Percentiles rank a stretch among this genome's conserved stretches.
phyloP scores from a whole-genome alignment of 495 filamentous ascomycete species.

The Lasiosphaeria ovina region DNA sequence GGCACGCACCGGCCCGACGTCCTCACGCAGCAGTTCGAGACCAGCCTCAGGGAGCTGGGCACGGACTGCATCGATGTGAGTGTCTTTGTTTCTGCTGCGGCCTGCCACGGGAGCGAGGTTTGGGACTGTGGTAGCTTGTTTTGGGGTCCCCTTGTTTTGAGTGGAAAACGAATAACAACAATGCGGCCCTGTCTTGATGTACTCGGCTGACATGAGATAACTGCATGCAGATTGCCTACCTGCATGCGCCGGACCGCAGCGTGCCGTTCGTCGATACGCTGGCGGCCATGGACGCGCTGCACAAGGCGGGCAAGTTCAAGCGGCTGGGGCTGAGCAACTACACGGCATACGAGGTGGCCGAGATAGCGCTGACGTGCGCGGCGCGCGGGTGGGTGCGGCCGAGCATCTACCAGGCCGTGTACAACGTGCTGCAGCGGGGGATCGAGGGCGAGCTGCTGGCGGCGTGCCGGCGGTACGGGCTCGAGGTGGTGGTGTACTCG shows the following conservation, averaged over 20 bases:
- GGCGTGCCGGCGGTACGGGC: constrained; percentile 76
- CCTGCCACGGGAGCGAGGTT: constrained; percentile 4
- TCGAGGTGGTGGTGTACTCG: constrained; percentile 91
- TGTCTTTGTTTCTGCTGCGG: constrained; percentile 80
- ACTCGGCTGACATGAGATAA: too few species aligned
- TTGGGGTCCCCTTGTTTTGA: too few species aligned
- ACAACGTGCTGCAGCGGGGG: constrained; percentile 69
- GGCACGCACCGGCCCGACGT: constrained; percentile 60
- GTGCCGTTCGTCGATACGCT: constrained; percentile 80
- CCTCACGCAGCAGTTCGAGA: constrained; percentile 60
- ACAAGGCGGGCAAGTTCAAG: constrained; percentile 86
- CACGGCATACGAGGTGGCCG: constrained; percentile 87
- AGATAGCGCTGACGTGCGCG: constrained; percentile 79
- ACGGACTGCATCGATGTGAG: constrained; percentile 75
- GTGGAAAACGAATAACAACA: too few species aligned
- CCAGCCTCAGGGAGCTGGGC: constrained; percentile 68
- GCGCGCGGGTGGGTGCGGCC: constrained; percentile 72
- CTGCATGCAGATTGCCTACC: too few species aligned
- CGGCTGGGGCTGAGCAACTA: constrained; percentile 80
- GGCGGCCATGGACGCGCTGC: constrained; percentile 70
- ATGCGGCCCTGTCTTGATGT: too few species aligned
- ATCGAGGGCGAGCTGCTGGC: constrained; percentile 80
- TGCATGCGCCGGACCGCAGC: constrained; percentile 54
- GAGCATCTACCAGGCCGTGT: constrained; percentile 65
- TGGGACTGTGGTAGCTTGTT: too few species aligned